A percentile compares a stretch with the other conserved stretches of the same genome.
These are phyloP conservation scores for Cyclotella sp. DNA, from an alignment of 108 stramenopile species.

Conservation along the genomic window DNA sequence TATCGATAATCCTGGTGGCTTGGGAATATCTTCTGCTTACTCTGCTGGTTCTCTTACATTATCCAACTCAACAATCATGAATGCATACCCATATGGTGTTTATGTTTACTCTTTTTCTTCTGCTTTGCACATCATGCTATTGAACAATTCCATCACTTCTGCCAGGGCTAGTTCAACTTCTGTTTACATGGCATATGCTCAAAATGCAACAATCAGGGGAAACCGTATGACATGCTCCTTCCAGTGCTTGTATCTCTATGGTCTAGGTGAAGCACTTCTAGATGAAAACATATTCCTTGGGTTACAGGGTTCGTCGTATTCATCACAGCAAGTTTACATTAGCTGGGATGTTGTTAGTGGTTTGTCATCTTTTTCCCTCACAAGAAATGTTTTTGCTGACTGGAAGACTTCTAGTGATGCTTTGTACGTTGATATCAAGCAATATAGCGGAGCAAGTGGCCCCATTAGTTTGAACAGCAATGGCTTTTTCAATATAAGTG, in stretches of 20 bases:
- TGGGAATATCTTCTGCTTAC: neutral
- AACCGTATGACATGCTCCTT: neutral
- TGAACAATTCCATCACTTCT: neutral
- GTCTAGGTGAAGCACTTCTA: neutral
- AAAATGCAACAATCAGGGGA: neutral
- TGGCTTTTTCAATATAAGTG: neutral
- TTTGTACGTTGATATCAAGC: neutral
- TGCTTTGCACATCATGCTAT: neutral
- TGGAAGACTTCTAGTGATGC: slow-evolving; percentile 11
- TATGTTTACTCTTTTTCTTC: neutral
- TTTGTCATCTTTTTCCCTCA: slow-evolving; percentile 5
- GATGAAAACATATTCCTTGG: neutral
- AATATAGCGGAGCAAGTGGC: neutral
- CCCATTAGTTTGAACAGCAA: neutral
- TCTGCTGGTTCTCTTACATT: neutral
- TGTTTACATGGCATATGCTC: neutral
- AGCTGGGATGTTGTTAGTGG: neutral
- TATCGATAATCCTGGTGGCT: neutral
- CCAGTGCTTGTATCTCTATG: neutral
- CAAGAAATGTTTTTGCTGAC: slow-evolving; percentile 4
- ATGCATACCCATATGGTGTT: neutral
- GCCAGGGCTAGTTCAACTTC: neutral
- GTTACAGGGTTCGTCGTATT: neutral
- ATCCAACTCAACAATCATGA: neutral
- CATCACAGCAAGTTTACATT: neutral